A percentile compares a stretch with the other conserved stretches of the same genome.
These are phyloP conservation scores for Colletotrichum chlorophyti DNA, from an alignment of 2,329 filamentous ascomycete genomes.

Conservation along the genomic window DNA sequence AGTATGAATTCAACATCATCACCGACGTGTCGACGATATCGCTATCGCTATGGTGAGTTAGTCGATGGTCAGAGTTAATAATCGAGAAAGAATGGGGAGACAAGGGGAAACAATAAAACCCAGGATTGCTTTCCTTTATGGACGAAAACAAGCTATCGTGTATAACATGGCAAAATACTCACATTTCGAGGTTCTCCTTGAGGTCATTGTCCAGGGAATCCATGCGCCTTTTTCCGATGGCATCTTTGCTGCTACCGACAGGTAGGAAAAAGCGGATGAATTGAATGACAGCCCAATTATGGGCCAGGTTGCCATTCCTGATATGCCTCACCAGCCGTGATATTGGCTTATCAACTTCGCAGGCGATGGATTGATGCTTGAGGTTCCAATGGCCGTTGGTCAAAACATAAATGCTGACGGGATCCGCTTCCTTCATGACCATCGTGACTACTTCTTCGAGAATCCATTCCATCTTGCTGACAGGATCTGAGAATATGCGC, in stretches of 20 bases:
- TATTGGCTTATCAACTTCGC: neutral
- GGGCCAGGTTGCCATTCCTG: neutral
- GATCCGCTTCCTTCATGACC: neutral
- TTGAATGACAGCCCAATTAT: neutral
- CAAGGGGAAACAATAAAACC: too few relatives aligned
- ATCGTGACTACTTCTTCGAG: neutral
- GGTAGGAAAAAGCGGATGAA: neutral
- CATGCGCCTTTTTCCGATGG: neutral
- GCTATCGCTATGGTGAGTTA: too few relatives aligned
- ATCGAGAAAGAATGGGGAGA: too few relatives aligned
- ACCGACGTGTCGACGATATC: too few relatives aligned
- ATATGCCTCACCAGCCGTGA: neutral
- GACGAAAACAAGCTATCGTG: too few relatives aligned
- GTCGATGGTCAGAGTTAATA: too few relatives aligned
- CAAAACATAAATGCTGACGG: neutral
- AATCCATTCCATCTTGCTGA: neutral
- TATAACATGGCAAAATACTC: too few relatives aligned
- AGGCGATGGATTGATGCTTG: neutral
- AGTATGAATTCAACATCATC: too few relatives aligned
- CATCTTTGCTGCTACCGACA: neutral
- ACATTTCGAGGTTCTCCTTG: too few relatives aligned
- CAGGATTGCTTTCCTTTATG: too few relatives aligned
- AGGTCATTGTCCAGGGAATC: neutral
- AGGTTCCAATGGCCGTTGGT: conserved; percentile 9
- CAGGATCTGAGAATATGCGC: neutral